phyloP scores from a whole-genome alignment of 352 stramenopile species.

The Globisporangium sylvaticum region DNA sequence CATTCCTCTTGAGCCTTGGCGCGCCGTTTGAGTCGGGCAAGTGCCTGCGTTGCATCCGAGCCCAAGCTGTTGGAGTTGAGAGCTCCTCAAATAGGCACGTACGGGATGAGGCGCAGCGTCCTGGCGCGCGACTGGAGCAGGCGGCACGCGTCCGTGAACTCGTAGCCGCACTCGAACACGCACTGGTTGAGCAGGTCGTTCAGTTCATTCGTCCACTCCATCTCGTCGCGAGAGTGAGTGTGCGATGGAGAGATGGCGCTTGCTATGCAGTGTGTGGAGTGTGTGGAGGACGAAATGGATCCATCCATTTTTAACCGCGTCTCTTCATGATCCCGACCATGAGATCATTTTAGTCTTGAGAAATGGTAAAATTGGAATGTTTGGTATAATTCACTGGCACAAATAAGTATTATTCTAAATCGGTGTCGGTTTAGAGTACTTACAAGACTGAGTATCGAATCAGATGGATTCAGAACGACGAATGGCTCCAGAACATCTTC shows the following conservation, averaged over 20 bases:
- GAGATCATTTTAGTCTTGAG: neutral
- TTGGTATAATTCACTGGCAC: neutral
- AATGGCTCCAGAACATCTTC: no score
- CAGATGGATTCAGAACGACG: neutral
- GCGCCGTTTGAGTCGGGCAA: neutral
- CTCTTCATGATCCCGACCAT: neutral
- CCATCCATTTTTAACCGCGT: neutral
- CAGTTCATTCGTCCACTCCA: constrained; percentile 65
- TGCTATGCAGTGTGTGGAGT: neutral
- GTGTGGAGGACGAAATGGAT: neutral
- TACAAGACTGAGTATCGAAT: neutral
- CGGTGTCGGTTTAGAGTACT: neutral
- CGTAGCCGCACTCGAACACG: constrained; percentile 70
- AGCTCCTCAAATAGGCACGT: constrained; percentile 1
- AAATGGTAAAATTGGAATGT: neutral
- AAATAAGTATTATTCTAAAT: neutral
- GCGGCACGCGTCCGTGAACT: constrained; percentile 44
- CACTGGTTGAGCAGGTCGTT: constrained; percentile 70
- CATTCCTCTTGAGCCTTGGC: neutral
- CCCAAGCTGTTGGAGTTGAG: neutral
- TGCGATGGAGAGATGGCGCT: neutral
- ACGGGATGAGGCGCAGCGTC: constrained; percentile 46
- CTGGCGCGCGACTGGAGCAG: constrained; percentile 36
- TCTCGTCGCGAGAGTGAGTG: constrained; percentile 6
- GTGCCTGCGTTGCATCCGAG: neutral